phyloP scores from a whole-genome alignment of 352 stramenopile genomes.

The Pythium apleroticum region DNA sequence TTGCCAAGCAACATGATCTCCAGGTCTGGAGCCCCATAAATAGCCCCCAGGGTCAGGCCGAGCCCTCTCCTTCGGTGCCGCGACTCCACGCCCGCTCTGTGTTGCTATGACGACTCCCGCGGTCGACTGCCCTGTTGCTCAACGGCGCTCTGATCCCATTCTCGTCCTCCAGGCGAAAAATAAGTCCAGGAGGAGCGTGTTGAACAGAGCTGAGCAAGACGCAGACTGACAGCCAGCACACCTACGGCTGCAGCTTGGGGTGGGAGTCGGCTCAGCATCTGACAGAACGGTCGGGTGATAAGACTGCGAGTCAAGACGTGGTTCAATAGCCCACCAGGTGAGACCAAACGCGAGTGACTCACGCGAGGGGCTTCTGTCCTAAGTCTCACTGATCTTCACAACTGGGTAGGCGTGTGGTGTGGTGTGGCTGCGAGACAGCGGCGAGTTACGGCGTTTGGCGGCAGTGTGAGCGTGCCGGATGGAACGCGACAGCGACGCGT shows the following conservation, averaged over 20 bases:
- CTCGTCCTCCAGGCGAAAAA: constrained; percentile 1
- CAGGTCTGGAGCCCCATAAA: no score
- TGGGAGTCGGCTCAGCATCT: background rate
- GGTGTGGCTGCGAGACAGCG: background rate
- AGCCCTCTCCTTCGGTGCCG: no score
- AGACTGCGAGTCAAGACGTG: constrained; percentile 5
- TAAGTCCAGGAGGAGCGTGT: background rate
- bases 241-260: background rate
- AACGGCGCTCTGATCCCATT: constrained; percentile 1
- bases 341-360: no score
- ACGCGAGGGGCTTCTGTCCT: background rate
- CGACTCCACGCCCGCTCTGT: no score
- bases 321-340: background rate
- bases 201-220: background rate
- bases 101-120: background rate
- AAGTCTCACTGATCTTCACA: background rate
- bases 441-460: background rate
- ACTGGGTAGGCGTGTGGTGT: background rate
- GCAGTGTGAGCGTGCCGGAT: constrained; percentile 4
- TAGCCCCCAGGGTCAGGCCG: no score
- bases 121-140: background rate
- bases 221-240: background rate
- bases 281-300: background rate
- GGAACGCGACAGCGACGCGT: constrained; percentile 11
- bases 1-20: no score